Evolutionary conservation across 257 asterid genomes (phyloP), one percentile per base, ranked within the genome.

Genomic region (Oldenlandia corymbosa): DNA sequence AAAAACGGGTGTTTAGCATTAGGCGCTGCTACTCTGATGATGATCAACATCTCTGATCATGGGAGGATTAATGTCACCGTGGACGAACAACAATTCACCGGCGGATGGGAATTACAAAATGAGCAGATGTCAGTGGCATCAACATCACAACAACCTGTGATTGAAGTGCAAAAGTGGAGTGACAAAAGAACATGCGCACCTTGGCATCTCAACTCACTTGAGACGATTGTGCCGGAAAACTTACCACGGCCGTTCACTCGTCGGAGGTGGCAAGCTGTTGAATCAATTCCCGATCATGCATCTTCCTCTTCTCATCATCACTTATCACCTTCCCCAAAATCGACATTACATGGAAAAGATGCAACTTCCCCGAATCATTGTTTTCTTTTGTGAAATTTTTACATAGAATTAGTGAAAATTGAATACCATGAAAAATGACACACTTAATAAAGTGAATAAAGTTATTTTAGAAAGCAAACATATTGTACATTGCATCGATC

Each of bases 141-240:
- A 9, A 9, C 4, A 9, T 4, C 39, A 34, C 9, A 4, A 9
- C 4, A 34, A 34, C 39, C 39, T 9, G n/a, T n/a, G n/a, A n/a
- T n/a, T n/a, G n/a, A n/a, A 10, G 51, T 43, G 18, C 68, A 62
- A 27, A 68, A 82, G 73, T 88, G 94, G 95, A 88, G 95, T 48
- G 95, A 88, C 3, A 75, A 59, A 56, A 78, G 85, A 55, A 71
- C 67, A 10, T 88, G 95, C 70, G 76, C 75, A 27, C 87, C 95
- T 32, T 85, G 95, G 94, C 85, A 73, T 50, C 36, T 50, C 34
- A 88, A 85, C 66, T 85, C 95, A 36, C 76, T 85, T 9, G 94
- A 88, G 69, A 88, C 83, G 2, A 85, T 85, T 74, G 87, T 88
- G 73, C 95, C 94, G 50, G 95, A 88, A 64, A 88, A 88, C 13